A percentile compares a stretch with the other conserved stretches of the same genome.
These are phyloP conservation scores for Erysimum cheiri DNA, from an alignment of 441 rosid genomes.

Conservation along the genomic window DNA sequence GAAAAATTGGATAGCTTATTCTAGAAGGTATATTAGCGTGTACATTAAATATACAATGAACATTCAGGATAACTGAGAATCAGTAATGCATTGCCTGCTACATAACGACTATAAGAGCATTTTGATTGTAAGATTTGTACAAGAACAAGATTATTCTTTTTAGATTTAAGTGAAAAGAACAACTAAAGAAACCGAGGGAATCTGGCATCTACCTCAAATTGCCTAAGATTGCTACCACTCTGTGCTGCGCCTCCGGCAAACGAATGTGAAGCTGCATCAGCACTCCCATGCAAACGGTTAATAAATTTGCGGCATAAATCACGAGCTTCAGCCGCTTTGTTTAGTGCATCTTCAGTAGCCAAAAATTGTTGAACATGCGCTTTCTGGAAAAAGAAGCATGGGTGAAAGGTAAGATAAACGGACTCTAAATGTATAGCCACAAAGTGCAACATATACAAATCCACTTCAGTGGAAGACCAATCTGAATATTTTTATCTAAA, in stretches of 20 bases:
- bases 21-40: constrained; percentile 23
- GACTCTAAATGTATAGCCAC: background rate
- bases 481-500: background rate
- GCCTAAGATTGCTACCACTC: constrained; percentile 74
- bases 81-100: background rate
- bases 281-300: constrained; percentile 75
- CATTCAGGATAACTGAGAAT: constrained; percentile 5
- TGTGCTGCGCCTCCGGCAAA: constrained; percentile 65
- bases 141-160: background rate
- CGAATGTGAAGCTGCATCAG: constrained; percentile 58
- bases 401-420: constrained; percentile 23
- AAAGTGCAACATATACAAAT: background rate
- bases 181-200: constrained; percentile 13
- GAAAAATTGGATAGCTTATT: constrained; percentile 26
- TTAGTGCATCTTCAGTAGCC: constrained; percentile 90
- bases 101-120: background rate
- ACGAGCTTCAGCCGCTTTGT: constrained; percentile 92
- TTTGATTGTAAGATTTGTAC: constrained; percentile 1
- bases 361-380: constrained; percentile 96
- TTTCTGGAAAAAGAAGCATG: constrained; percentile 59
- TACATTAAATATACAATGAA: background rate
- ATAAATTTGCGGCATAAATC: constrained; percentile 70
- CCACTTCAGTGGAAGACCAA: constrained; percentile 1
- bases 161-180: constrained; percentile 20
- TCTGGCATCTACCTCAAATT: constrained; percentile 67